These are phyloP conservation scores for Agmasoma carcini DNA, from an alignment of 371 early-diverging fungal species.

Conservation along the genomic window DNA sequence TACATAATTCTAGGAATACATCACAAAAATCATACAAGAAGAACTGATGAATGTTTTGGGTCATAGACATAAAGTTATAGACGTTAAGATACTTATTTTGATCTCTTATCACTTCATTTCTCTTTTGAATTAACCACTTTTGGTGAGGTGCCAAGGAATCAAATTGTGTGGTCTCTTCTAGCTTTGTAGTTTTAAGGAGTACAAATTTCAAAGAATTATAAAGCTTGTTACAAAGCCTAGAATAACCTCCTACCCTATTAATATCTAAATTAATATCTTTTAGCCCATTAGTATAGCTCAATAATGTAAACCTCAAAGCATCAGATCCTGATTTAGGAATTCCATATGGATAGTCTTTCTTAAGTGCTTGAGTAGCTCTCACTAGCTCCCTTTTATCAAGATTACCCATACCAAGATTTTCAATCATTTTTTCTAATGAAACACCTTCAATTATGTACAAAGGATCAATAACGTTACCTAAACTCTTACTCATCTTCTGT, in stretches of 20 bases:
- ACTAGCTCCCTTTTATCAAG: constrained; percentile 75
- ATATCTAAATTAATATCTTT: constrained; percentile 91
- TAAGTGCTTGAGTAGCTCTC: constrained; percentile 59
- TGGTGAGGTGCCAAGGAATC: constrained; percentile 17
- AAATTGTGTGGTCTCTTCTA: not conserved
- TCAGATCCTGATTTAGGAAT: constrained; percentile 96
- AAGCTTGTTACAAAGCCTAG: constrained; percentile 97
- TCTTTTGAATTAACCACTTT: constrained; percentile 72
- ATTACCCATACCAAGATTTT: constrained; percentile 66
- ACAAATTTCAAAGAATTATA: constrained; percentile 67
- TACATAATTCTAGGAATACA: constrained; percentile 68
- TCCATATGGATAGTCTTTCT: constrained; percentile 82
- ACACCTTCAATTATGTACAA: constrained; percentile 89
- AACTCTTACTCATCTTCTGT: constrained; percentile 91
- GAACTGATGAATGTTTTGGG: constrained; percentile 71
- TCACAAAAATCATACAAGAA: constrained; percentile 92
- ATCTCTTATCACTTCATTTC: constrained; percentile 65
- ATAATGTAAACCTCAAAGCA: constrained; percentile 86
- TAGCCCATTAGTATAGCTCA: constrained; percentile 68
- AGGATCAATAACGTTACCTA: constrained; percentile 98
- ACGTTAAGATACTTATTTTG: constrained; percentile 62
- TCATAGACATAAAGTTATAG: constrained; percentile 83
- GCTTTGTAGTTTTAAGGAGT: not conserved
- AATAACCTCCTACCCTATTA: constrained; percentile 81
- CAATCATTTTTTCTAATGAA: constrained; percentile 60